phyloP scores from a whole-genome alignment of 2,329 filamentous ascomycete genomes.

The Botrytis medusae region DNA sequence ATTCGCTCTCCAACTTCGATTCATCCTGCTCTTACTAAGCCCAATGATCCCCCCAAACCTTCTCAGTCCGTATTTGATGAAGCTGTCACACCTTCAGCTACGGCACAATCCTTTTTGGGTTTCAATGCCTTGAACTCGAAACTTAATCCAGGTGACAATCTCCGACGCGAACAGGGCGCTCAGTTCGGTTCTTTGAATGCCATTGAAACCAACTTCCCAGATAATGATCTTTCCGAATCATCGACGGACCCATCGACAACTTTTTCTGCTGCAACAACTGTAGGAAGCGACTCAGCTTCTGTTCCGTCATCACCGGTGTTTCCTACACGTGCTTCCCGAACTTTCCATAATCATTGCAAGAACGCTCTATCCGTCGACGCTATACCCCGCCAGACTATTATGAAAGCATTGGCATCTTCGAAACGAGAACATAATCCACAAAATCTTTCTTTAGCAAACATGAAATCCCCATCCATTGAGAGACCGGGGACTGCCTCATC shows the following conservation, averaged over 20 bases:
- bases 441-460: constrained; percentile 22
- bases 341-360: constrained; percentile 35
- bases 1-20: constrained; percentile 50
- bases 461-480: constrained; percentile 24
- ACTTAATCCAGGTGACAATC: constrained; percentile 41
- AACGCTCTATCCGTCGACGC: constrained; percentile 41
- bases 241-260: constrained; percentile 20
- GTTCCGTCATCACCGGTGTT: constrained; percentile 36
- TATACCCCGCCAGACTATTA: constrained; percentile 74
- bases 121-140: constrained; percentile 37
- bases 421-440: constrained; percentile 59
- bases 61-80: constrained; percentile 34
- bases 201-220: constrained; percentile 29
- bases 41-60: constrained; percentile 26
- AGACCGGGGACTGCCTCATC: constrained; percentile 42
- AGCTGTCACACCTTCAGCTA: constrained; percentile 25
- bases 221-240: constrained; percentile 35
- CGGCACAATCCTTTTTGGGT: constrained; percentile 29
- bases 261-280: constrained; percentile 36
- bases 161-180: constrained; percentile 46
- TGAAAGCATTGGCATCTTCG: constrained; percentile 76
- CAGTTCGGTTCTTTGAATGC: constrained; percentile 45
- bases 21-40: constrained; percentile 51
- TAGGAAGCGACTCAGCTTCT: constrained; percentile 36
- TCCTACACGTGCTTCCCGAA: constrained; percentile 26